A percentile compares a stretch with the other conserved stretches of the same genome.
Conservation (phyloP, 164 flowering plant genomes). For the Hamamelis virginiana region DNA sequence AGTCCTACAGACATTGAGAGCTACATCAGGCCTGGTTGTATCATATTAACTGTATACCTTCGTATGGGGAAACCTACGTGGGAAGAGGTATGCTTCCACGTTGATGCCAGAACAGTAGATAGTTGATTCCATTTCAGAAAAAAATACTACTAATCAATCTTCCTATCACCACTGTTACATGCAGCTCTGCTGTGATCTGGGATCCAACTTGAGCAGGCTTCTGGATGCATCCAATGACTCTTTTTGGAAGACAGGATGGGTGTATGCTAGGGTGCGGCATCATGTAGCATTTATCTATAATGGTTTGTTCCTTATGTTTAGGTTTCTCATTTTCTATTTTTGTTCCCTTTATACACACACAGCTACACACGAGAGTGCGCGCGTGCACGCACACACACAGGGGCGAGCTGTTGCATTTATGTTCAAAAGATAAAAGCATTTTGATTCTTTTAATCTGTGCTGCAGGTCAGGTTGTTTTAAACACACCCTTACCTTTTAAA, state of each 20-base stretch:
- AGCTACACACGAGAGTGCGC: too few species aligned
- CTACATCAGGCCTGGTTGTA: slow-evolving; percentile 86
- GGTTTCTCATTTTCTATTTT: slow-evolving; percentile 2
- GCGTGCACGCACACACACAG: too few species aligned
- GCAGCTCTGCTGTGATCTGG: slow-evolving; percentile 54
- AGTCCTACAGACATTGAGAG: slow-evolving; percentile 91
- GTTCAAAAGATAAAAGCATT: slow-evolving; percentile 2
- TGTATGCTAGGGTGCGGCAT: slow-evolving; percentile 51
- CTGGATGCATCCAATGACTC: slow-evolving; percentile 39
- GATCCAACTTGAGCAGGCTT: slow-evolving; percentile 57
- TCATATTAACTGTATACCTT: slow-evolving; percentile 66
- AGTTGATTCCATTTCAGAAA: background rate
- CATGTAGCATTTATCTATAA: slow-evolving; percentile 47
- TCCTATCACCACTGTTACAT: slow-evolving; percentile 4
- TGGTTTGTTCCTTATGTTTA: slow-evolving; percentile 34
- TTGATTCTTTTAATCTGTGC: slow-evolving; percentile 12
- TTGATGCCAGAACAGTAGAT: background rate
- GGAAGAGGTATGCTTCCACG: slow-evolving; percentile 58
- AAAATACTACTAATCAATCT: background rate
- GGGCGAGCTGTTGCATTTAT: background rate
- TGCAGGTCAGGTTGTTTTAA: slow-evolving; percentile 76
- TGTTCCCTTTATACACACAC: background rate
- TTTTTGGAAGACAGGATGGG: slow-evolving; percentile 76
- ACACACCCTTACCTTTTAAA: slow-evolving; percentile 43
- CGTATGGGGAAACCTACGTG: slow-evolving; percentile 48